Percentiles rank a stretch among this genome's conserved stretches.
Evolutionary conservation across 108 stramenopile species (phyloP).

Genomic region (Nitzschia inconspicua): DNA sequence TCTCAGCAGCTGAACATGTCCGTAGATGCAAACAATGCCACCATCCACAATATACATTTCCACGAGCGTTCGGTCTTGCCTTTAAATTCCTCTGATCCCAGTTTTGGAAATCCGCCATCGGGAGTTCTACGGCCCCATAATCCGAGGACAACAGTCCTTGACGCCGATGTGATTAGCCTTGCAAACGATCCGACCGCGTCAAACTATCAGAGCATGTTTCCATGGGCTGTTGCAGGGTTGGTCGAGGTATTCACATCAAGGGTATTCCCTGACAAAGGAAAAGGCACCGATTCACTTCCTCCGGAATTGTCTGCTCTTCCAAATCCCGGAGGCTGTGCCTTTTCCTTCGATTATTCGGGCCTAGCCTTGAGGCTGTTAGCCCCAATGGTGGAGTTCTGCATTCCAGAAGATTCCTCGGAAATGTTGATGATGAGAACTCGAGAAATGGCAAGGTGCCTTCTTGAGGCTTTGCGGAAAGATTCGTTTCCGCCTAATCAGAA

Average conservation of each 20-base stretch:
- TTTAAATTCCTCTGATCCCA: conserved; percentile 14
- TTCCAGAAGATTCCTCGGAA: conserved; percentile 22
- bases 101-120: conserved; percentile 28
- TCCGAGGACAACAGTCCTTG: conserved; percentile 1
- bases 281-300: background rate
- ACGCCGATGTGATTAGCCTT: conserved; percentile 27
- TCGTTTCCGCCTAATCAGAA: background rate
- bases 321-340: conserved; percentile 8
- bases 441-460: conserved; percentile 58
- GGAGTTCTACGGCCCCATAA: conserved; percentile 12
- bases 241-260: conserved; percentile 4
- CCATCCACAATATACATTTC: background rate
- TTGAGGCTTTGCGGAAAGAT: conserved; percentile 44
- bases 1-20: conserved; percentile 34
- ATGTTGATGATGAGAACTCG: conserved; percentile 31
- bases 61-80: conserved; percentile 13
- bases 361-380: conserved; percentile 65
- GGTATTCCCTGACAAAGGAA: conserved; percentile 9
- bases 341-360: conserved; percentile 45
- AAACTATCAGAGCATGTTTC: background rate
- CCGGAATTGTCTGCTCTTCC: conserved; percentile 38
- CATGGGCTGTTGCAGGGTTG: conserved; percentile 13
- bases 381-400: conserved; percentile 49
- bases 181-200: conserved; percentile 23
- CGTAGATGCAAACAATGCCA: conserved; percentile 3